These are phyloP conservation scores for Neopestalotiopsis clavispora DNA, from an alignment of 2,329 filamentous ascomycete genomes.

Conservation along the genomic window DNA sequence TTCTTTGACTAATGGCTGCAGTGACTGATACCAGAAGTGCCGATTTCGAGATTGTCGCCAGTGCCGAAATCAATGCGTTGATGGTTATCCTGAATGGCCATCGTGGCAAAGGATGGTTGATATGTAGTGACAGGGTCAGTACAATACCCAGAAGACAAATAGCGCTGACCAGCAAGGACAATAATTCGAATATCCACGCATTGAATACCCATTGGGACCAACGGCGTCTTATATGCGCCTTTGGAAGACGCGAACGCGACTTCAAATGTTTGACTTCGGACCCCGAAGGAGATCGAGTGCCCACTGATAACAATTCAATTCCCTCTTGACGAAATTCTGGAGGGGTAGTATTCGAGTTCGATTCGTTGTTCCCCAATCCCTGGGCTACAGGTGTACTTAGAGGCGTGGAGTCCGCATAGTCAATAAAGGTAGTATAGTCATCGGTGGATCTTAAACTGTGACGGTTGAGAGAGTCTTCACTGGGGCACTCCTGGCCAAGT, in stretches of 20 bases:
- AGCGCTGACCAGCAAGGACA: neutral
- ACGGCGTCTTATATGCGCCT: neutral
- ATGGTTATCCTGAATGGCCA: neutral
- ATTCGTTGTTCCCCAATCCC: no score
- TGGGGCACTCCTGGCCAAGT: neutral
- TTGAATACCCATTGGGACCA: conserved; percentile 6
- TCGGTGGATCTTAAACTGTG: neutral
- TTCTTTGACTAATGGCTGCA: neutral
- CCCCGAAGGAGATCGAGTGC: no score
- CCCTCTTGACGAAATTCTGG: neutral
- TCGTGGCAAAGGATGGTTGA: neutral
- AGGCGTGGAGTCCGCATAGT: neutral
- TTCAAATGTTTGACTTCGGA: no score
- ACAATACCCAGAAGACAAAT: neutral
- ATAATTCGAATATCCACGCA: neutral
- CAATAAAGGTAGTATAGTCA: neutral
- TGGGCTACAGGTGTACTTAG: neutral
- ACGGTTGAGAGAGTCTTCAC: neutral
- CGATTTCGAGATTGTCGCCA: neutral
- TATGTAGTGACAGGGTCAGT: neutral
- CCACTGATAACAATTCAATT: neutral
- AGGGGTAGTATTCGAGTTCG: no score
- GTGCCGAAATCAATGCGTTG: neutral
- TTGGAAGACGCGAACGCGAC: neutral
- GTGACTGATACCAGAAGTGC: neutral